phyloP scores from a whole-genome alignment of 73 alveolate genomes.

The Paramecium pentaurelia region DNA sequence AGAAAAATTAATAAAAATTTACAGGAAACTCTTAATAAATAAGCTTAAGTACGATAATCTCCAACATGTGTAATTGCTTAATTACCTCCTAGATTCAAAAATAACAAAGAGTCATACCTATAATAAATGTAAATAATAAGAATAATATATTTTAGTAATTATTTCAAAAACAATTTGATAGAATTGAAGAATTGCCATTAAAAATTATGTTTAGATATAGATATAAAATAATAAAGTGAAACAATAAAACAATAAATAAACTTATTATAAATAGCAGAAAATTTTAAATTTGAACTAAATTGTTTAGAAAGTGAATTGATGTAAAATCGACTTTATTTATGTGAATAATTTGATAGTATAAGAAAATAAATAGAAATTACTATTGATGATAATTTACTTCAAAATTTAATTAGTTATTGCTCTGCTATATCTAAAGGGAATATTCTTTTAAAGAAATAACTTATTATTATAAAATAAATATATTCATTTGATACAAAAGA shows the following conservation, averaged over 20 bases:
- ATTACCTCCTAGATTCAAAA: background rate
- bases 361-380: background rate
- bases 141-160: background rate
- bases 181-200: background rate
- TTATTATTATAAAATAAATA: background rate
- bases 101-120: background rate
- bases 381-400: background rate
- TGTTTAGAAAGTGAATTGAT: background rate
- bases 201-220: background rate
- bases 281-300: background rate
- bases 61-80: background rate
- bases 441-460: background rate
- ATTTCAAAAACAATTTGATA: background rate
- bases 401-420: background rate
- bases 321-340: background rate
- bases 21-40: background rate
- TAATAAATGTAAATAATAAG: background rate
- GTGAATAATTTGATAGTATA: background rate
- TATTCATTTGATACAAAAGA: background rate
- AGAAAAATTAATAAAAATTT: background rate
- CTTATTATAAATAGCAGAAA: background rate
- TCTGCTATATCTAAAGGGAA: background rate
- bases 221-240: background rate
- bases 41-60: background rate
- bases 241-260: background rate